A percentile compares a stretch with the other conserved stretches of the same genome.
These are phyloP conservation scores for Dimocarpus longan DNA, from an alignment of 345 rosid genomes.

Conservation along the genomic window DNA sequence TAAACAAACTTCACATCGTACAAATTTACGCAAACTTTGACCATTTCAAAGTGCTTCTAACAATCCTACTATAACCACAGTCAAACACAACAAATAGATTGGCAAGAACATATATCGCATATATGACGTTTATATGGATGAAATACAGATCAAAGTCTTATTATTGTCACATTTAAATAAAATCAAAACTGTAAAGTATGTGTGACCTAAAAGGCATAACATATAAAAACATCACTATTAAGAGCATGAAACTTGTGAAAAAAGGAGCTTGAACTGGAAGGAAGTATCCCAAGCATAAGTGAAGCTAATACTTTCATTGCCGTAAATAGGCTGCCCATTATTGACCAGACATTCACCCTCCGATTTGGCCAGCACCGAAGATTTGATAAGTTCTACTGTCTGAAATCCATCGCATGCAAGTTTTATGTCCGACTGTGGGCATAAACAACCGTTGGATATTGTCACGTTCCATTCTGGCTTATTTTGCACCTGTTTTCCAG, in stretches of 20 bases:
- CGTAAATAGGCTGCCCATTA: background rate
- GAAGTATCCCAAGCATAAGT: background rate
- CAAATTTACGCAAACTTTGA: too few relatives aligned
- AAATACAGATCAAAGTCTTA: too few relatives aligned
- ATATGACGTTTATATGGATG: too few relatives aligned
- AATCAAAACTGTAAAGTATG: too few relatives aligned
- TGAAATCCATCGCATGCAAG: background rate
- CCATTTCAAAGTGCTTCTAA: too few relatives aligned
- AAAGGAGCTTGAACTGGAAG: background rate
- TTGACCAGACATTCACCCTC: background rate
- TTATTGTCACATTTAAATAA: too few relatives aligned
- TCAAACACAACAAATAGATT: too few relatives aligned
- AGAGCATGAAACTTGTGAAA: background rate
- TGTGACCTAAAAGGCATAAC: too few relatives aligned
- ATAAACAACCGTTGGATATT: background rate
- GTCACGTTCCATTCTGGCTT: background rate
- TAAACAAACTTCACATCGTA: too few relatives aligned
- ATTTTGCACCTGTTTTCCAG: background rate
- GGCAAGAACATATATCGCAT: too few relatives aligned
- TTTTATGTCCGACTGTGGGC: background rate
- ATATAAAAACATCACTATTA: background rate
- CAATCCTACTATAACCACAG: too few relatives aligned
- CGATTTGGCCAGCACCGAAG: background rate
- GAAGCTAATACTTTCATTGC: background rate
- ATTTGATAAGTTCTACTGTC: background rate